Evolutionary conservation across 2,329 filamentous ascomycete genomes (phyloP), one percentile per base, ranked within the genome.

Genomic region (Dactylellina leptospora): DNA sequence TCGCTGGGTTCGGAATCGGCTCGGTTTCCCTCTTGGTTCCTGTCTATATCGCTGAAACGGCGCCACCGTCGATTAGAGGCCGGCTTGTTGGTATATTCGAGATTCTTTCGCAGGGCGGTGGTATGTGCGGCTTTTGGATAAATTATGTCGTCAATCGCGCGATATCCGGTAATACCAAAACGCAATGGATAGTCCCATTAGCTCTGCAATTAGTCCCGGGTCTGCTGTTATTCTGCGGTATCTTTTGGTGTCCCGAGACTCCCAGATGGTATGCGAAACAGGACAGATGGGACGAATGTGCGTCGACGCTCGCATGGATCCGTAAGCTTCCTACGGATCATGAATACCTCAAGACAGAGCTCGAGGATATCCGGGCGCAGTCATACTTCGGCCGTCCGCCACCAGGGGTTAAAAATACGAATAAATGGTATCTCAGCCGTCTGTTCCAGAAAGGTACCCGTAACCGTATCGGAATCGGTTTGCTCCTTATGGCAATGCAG

Each of bases 401-500:
- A 1, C 23, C 30, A 1, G 58, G 36, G 18, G 28, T 10, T 0
- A 58, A 42, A 23, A 44, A 18, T 25, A 40, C 11, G 3, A 59
- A 50, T 10, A 54, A 20, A 20, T 72, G 55, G 27, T 61, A 69
- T 16, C 1, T 56, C 22, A 54, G 47, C 8, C 47, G 48, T 10
- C 45, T 62, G 13, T 47, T 66, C 36, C 54, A 63, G 38, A 53
- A 55, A 11, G 82, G 75, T 80, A 85, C 74, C 82, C 81, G 66
- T 84, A 84, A 77, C 82, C 86, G 90, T 42, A 87, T 93, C 80
- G 85, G 91, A 78, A 83, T 93, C 9, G 90, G 90, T 48, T 85
- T 85, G 61, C 85, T 90, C 76, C 83, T 93, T 18, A 93, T 93
- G 82, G 81, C 93, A 58, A 92, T 87, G 84, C 90, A 93, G 79